Base-by-base conservation (phyloP, 257 asterid genomes). In the Solanum appendiculatum region DNA sequence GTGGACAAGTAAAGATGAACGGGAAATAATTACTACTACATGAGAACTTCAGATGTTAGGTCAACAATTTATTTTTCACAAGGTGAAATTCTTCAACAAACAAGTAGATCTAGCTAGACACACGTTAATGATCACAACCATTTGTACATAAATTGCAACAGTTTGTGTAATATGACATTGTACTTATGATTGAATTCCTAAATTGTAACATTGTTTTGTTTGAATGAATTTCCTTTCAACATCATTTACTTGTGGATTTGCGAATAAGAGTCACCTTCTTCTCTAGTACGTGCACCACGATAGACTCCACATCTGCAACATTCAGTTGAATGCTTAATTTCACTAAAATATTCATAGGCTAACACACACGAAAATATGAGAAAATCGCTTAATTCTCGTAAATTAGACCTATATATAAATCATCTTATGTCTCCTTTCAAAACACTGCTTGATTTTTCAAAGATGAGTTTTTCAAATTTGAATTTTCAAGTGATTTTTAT, bases 211-310 rank as follows among this genome's bases (percentile, higher is more conserved):
- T 21, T 75, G 11, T 39, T 36, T 21, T 37, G 51, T 75, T n/a
- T 40, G 36, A 8, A 64, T 64, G 72, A 64, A 64, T 54, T 54
- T 54, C n/a, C 25, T 54, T 54, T 54, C 63, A 14, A 40, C 2
- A 33, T 88, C 85, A 78, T 85, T 77, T 77, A 66, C 54, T 80
- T 12, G 89, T 46, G 13, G 88, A 64, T 5, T 25, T 25, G 72
- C 72, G 34, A 27, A 64, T 64, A 12, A 64, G 72, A 64, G 18
- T 64, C 73, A 90, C 88, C 88, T 88, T 90, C 91, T 90, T 90
- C 70, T 88, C 88, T 3, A 70, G 25, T n/a, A 90, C 89, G 83
- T 90, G 91, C 85, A 88, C 88, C 84, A 88, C 89, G 80, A 90
- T 85, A 5, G 89, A 85, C 44, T 90, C 92, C 70, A 90, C 84